phyloP scores from a whole-genome alignment of 1,284 basidiomycete species.

The Anthracocystis panici-leucophaei region DNA sequence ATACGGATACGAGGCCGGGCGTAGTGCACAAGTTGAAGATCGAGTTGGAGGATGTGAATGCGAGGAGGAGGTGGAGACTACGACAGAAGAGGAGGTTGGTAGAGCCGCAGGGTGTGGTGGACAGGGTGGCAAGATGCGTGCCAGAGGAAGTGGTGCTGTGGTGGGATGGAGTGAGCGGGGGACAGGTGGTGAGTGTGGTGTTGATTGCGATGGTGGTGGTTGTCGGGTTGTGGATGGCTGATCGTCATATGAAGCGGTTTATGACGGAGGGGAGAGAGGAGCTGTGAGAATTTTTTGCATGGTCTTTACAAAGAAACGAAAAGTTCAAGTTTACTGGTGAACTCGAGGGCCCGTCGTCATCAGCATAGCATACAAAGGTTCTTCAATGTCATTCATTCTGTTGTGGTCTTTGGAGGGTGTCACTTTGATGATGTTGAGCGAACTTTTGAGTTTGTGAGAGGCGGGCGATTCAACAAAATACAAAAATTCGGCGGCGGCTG shows the following conservation, averaged over 20 bases:
- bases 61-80: conserved; percentile 12
- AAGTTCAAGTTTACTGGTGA: not conserved
- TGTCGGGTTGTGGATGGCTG: conserved; percentile 22
- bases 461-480: not conserved
- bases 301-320: not conserved
- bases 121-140: conserved; percentile 6
- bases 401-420: not conserved
- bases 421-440: not conserved
- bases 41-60: conserved; percentile 24
- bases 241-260: conserved; percentile 23
- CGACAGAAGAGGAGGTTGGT: conserved; percentile 14
- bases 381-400: not conserved
- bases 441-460: not conserved
- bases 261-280: conserved; percentile 12
- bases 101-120: conserved; percentile 10
- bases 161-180: conserved; percentile 21
- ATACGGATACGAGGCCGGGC: conserved; percentile 29
- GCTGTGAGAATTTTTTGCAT: not conserved
- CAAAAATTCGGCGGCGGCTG: not conserved
- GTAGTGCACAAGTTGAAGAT: conserved; percentile 49
- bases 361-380: not conserved
- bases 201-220: conserved; percentile 18
- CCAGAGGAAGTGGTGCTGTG: conserved; percentile 24
- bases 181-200: conserved; percentile 23
- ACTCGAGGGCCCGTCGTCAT: not conserved